Percentiles rank a stretch among this genome's conserved stretches.
phyloP scores from a whole-genome alignment of 108 stramenopile genomes.

The Bacterosira constricta region DNA sequence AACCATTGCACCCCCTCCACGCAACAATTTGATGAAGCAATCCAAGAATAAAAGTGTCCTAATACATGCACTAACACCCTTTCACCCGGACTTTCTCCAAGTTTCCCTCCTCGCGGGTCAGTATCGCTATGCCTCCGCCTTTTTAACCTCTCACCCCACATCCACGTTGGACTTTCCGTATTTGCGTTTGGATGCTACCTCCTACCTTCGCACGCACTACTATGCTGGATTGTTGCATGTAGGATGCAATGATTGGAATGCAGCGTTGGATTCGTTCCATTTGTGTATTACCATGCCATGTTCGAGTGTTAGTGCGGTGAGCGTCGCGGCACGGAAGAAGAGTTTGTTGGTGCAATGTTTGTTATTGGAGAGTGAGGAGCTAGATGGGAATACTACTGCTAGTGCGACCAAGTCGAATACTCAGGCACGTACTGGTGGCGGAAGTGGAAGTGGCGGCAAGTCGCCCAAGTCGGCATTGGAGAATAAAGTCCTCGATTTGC shows the following conservation, averaged over 20 bases:
- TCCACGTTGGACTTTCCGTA: background rate
- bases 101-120: slow-evolving; percentile 57
- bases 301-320: slow-evolving; percentile 38
- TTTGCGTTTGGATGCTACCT: background rate
- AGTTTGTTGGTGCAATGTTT: slow-evolving; percentile 63
- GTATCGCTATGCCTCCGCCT: slow-evolving; percentile 50
- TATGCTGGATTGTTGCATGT: slow-evolving; percentile 68
- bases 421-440: background rate
- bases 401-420: background rate
- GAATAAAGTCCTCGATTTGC: slow-evolving; percentile 27
- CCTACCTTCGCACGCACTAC: slow-evolving; percentile 66
- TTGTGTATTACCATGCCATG: slow-evolving; percentile 64
- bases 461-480: slow-evolving; percentile 13
- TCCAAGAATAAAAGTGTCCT: background rate
- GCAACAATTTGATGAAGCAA: background rate
- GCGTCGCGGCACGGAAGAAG: slow-evolving; percentile 76
- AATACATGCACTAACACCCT: slow-evolving; percentile 18
- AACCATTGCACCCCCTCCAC: background rate
- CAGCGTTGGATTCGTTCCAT: slow-evolving; percentile 71
- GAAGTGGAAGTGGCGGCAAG: background rate
- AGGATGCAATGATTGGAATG: slow-evolving; percentile 52
- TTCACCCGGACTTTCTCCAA: slow-evolving; percentile 63
- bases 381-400: slow-evolving; percentile 9
- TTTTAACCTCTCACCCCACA: slow-evolving; percentile 28
- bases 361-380: slow-evolving; percentile 28